A percentile compares a stretch with the other conserved stretches of the same genome.
These are phyloP conservation scores for Pyricularia sp. DNA, from an alignment of 2,329 filamentous ascomycete species.

Conservation along the genomic window DNA sequence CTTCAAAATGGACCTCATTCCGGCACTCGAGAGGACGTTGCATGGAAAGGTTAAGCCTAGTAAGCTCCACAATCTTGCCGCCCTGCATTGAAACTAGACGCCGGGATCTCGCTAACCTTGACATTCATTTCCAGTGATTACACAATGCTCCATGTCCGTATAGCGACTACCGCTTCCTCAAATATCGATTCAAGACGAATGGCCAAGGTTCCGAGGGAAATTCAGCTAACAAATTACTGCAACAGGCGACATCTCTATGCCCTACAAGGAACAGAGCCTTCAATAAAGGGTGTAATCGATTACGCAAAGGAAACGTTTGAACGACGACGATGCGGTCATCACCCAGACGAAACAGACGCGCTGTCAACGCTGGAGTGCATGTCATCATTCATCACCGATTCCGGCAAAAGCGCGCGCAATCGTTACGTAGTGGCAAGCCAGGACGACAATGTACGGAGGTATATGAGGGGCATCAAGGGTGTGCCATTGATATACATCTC, in stretches of 20 bases:
- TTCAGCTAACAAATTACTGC: not conserved
- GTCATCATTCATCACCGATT: slow-evolving; percentile 63
- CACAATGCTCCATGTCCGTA: slow-evolving; percentile 12
- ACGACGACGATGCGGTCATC: slow-evolving; percentile 69
- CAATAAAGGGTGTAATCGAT: slow-evolving; percentile 48
- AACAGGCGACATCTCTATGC: slow-evolving; percentile 16
- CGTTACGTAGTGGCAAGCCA: slow-evolving; percentile 72
- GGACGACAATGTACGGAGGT: slow-evolving; percentile 51
- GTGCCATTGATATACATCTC: slow-evolving; percentile 68
- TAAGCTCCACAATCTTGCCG: slow-evolving; percentile 28
- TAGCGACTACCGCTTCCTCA: not conserved
- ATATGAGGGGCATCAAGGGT: slow-evolving; percentile 57
- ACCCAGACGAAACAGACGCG: slow-evolving; percentile 61
- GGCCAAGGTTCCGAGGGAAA: no score
- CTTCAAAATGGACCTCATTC: slow-evolving; percentile 84
- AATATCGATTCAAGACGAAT: not conserved
- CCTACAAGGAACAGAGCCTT: slow-evolving; percentile 4
- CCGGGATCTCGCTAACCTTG: not conserved
- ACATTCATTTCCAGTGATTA: slow-evolving; percentile 8
- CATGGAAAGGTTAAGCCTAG: slow-evolving; percentile 79
- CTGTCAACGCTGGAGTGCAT: slow-evolving; percentile 63
- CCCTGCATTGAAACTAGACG: slow-evolving; percentile 1
- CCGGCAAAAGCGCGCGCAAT: slow-evolving; percentile 62
- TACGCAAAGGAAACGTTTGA: slow-evolving; percentile 61
- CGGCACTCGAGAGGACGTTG: slow-evolving; percentile 69